These are phyloP conservation scores for Cicer chorassanicum DNA, from an alignment of 306 rosid species.

Conservation along the genomic window DNA sequence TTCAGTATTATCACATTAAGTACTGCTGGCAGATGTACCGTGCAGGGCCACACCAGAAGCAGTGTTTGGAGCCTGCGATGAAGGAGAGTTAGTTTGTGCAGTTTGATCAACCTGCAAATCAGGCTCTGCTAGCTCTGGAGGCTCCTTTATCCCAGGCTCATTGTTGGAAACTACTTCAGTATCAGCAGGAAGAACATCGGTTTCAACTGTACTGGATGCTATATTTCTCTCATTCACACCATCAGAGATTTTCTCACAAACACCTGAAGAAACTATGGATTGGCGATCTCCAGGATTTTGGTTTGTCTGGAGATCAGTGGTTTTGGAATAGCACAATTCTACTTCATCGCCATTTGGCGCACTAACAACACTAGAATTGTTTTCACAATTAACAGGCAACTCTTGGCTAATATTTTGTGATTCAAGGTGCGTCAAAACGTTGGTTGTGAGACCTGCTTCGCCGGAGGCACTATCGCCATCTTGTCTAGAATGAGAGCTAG, in stretches of 20 bases:
- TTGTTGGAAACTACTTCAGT: conserved; percentile 18
- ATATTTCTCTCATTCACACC: too few relatives aligned
- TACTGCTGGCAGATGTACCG: conserved; percentile 52
- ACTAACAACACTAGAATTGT: conserved; percentile 26
- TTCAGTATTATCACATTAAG: conserved; percentile 54
- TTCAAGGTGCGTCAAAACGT: conserved; percentile 17
- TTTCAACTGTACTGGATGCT: conserved; percentile 20
- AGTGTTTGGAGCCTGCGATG: conserved; percentile 48
- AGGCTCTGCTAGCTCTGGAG: conserved; percentile 46
- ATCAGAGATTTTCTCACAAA: conserved; percentile 14
- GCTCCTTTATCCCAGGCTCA: conserved; percentile 30
- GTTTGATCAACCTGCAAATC: conserved; percentile 52
- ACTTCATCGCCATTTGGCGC: conserved; percentile 37
- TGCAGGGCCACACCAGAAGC: conserved; percentile 54
- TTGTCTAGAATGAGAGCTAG: conserved; percentile 15
- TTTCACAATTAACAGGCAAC: conserved; percentile 40
- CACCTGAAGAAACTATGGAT: conserved; percentile 33
- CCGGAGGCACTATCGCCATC: conserved; percentile 37
- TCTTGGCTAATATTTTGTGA: conserved; percentile 39
- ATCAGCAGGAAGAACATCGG: background rate
- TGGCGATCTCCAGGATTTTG: conserved; percentile 47
- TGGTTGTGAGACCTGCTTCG: conserved; percentile 42
- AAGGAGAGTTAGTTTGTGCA: conserved; percentile 43
- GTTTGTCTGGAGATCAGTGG: conserved; percentile 25
- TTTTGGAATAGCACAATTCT: conserved; percentile 31